Percentiles rank a stretch among this genome's conserved stretches.
These are phyloP conservation scores for Hericium erinaceus DNA, from an alignment of 768 basidiomycete species.

Conservation along the genomic window DNA sequence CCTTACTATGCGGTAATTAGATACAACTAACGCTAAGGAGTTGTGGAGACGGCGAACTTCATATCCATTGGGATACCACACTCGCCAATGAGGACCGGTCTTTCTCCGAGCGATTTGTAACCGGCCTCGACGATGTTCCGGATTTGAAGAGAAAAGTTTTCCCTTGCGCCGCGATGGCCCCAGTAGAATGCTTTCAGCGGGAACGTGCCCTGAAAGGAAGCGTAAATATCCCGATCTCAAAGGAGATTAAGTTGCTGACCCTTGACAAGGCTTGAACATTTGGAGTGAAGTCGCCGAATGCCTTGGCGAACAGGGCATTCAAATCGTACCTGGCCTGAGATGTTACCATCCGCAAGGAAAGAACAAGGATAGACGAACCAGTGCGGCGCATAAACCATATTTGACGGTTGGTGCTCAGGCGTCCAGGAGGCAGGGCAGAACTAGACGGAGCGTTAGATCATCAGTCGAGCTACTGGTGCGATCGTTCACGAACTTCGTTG, in stretches of 20 bases:
- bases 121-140: slow-evolving; percentile 65
- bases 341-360: background rate
- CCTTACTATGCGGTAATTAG: slow-evolving; percentile 34
- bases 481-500: slow-evolving; percentile 61
- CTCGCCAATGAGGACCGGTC: slow-evolving; percentile 83
- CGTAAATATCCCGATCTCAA: slow-evolving; percentile 4
- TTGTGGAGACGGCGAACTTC: slow-evolving; percentile 45
- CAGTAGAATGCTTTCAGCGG: slow-evolving; percentile 74
- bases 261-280: slow-evolving; percentile 90
- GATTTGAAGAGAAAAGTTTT: slow-evolving; percentile 81
- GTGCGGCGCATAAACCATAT: slow-evolving; percentile 67
- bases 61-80: slow-evolving; percentile 96
- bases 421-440: slow-evolving; percentile 79
- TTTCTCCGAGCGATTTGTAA: slow-evolving; percentile 65
- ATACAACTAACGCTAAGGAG: background rate
- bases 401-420: slow-evolving; percentile 44
- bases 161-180: slow-evolving; percentile 72
- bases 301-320: slow-evolving; percentile 76
- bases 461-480: background rate
- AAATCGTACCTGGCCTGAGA: slow-evolving; percentile 72
- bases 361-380: slow-evolving; percentile 38
- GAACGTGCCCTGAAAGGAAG: slow-evolving; percentile 66
- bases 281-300: slow-evolving; percentile 76
- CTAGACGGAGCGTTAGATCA: slow-evolving; percentile 26
- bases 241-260: slow-evolving; percentile 32